These are phyloP conservation scores for Ramichloridium luteum DNA, from an alignment of 2,329 filamentous ascomycete species.

Conservation along the genomic window DNA sequence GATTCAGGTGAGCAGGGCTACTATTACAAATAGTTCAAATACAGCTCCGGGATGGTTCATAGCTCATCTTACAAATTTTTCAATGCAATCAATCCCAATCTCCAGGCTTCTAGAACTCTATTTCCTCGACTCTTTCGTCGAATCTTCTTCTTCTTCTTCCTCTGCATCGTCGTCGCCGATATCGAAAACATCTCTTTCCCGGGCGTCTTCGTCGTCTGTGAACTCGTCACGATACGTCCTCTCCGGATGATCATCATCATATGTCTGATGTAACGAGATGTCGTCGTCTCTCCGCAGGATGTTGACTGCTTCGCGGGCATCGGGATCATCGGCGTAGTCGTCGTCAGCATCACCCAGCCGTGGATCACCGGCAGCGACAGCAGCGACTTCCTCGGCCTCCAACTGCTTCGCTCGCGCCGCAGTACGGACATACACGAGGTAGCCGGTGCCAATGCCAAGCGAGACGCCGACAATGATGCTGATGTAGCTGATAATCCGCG, in stretches of 20 bases:
- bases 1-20: too few relatives aligned
- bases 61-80: too few relatives aligned
- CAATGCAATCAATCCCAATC: too few relatives aligned
- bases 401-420: constrained; percentile 37
- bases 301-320: constrained; percentile 29
- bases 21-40: too few relatives aligned
- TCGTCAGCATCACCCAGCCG: constrained; percentile 16
- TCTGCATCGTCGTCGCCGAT: constrained; percentile 31
- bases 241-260: constrained; percentile 41
- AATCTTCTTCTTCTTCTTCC: constrained; percentile 19
- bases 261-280: constrained; percentile 39
- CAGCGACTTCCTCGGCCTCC: constrained; percentile 34
- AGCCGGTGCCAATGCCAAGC: constrained; percentile 64
- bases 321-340: constrained; percentile 35
- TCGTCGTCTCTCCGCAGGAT: constrained; percentile 36
- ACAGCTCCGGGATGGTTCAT: too few relatives aligned
- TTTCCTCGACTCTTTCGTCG: too few relatives aligned
- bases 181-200: constrained; percentile 33
- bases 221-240: constrained; percentile 30
- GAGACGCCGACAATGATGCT: constrained; percentile 61
- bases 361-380: constrained; percentile 15
- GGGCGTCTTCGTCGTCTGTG: constrained; percentile 31
- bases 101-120: too few relatives aligned
- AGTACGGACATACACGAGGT: constrained; percentile 65
- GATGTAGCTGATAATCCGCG: constrained; percentile 72